phyloP scores from a whole-genome alignment of 2,329 filamentous ascomycete genomes.

The Cryphonectria carpinicola region DNA sequence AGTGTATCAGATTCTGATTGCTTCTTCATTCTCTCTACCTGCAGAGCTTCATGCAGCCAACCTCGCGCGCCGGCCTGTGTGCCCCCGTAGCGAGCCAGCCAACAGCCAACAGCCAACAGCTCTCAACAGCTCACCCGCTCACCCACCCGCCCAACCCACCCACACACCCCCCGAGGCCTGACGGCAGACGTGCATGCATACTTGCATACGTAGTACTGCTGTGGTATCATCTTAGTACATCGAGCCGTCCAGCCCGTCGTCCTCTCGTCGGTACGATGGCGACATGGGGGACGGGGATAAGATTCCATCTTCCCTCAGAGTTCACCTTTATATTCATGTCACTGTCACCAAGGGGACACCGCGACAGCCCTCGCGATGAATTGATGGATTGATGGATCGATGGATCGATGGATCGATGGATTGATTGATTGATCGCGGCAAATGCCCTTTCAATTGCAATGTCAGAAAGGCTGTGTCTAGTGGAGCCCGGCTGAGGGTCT shows the following conservation, averaged over 20 bases:
- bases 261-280: background rate
- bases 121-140: background rate
- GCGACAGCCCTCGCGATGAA: background rate
- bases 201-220: background rate
- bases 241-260: background rate
- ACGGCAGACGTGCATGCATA: slow-evolving; percentile 1
- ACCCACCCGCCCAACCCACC: no score
- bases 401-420: background rate
- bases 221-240: background rate
- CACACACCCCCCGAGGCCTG: background rate
- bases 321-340: background rate
- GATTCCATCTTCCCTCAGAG: background rate
- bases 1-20: slow-evolving; percentile 17
- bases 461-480: background rate
- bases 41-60: background rate
- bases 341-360: background rate
- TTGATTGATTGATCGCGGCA: background rate
- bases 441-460: slow-evolving; percentile 10
- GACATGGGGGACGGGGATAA: background rate
- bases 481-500: slow-evolving; percentile 4
- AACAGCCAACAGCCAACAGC: background rate
- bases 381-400: background rate
- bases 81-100: background rate
- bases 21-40: slow-evolving; percentile 1
- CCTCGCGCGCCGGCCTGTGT: background rate